A percentile compares a stretch with the other conserved stretches of the same genome.
These are phyloP conservation scores for Coccomyxa sp. DNA, from an alignment of 139 green algal genomes.

Conservation along the genomic window DNA sequence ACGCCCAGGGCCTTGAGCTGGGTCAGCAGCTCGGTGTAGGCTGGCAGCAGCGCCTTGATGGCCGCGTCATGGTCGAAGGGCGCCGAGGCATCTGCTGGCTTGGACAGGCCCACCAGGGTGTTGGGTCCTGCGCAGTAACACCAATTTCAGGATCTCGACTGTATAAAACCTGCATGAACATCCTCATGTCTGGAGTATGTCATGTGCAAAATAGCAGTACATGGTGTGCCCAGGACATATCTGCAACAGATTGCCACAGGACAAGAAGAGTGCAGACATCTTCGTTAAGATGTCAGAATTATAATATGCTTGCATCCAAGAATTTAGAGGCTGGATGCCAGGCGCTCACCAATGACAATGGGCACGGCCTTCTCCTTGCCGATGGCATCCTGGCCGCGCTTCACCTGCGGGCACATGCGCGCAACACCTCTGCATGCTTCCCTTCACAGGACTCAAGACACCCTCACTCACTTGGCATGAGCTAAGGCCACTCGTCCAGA, in stretches of 20 bases:
- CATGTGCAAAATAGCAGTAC: too few species aligned
- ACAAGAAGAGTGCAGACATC: neutral
- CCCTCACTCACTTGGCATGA: too few species aligned
- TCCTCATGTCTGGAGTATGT: neutral
- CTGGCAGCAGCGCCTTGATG: constrained; percentile 56
- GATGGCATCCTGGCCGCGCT: constrained; percentile 55
- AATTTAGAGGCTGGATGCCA: neutral
- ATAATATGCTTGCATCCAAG: neutral
- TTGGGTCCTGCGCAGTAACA: constrained; percentile 50
- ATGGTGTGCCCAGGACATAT: too few species aligned
- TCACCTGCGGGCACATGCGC: constrained; percentile 21
- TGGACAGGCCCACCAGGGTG: constrained; percentile 64
- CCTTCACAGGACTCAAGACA: too few species aligned
- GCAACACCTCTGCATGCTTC: too few species aligned
- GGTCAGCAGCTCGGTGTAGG: constrained; percentile 61
- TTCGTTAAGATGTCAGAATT: neutral
- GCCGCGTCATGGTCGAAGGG: constrained; percentile 16
- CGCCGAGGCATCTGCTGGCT: constrained; percentile 10
- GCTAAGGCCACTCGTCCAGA: too few species aligned
- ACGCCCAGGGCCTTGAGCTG: constrained; percentile 50
- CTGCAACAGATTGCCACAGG: neutral
- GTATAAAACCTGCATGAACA: neutral
- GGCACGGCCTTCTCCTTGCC: constrained; percentile 66
- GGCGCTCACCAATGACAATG: constrained; percentile 64
- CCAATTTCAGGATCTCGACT: neutral